Conservation (phyloP, 139 green algal genomes). For the Chlamydomonas applanata region DNA sequence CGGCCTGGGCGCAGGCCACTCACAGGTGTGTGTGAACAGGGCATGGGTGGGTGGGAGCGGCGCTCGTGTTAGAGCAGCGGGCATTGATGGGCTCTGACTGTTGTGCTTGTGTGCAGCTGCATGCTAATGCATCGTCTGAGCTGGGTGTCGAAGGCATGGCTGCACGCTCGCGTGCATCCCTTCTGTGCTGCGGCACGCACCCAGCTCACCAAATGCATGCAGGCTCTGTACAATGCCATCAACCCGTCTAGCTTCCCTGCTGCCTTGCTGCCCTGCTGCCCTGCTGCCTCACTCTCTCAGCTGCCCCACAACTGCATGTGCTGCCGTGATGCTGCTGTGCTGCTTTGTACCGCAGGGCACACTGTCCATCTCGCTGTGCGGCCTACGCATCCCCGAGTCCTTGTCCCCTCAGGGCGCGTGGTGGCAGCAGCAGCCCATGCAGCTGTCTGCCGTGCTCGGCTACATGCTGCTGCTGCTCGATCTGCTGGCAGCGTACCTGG, state of each 20-base stretch:
- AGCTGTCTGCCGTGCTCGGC: slow-evolving; percentile 52
- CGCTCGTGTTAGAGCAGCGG: too few relatives aligned
- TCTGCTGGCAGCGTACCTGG: slow-evolving; percentile 52
- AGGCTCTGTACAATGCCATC: too few relatives aligned
- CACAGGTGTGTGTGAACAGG: too few relatives aligned
- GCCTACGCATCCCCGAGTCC: neutral
- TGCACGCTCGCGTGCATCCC: too few relatives aligned
- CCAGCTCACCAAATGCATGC: too few relatives aligned
- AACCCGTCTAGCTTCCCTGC: too few relatives aligned
- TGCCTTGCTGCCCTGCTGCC: too few relatives aligned
- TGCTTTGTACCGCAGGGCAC: neutral
- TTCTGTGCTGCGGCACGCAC: too few relatives aligned
- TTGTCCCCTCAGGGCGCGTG: neutral
- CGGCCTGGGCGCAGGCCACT: neutral
- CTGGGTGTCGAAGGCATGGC: neutral
- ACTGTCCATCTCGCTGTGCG: slow-evolving; percentile 11
- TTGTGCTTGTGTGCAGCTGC: neutral
- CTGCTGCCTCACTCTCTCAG: too few relatives aligned
- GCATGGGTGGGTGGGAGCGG: neutral
- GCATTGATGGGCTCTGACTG: neutral
- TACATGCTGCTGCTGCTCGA: slow-evolving; percentile 67
- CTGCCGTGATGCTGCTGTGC: too few relatives aligned
- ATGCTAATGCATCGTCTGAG: neutral
- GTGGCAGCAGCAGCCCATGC: slow-evolving; percentile 20
- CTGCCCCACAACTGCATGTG: too few relatives aligned